Percentiles rank a stretch among this genome's conserved stretches.
Evolutionary conservation across 208 protist species (phyloP).

Genomic region (Blastocrithidia nonstop): DNA sequence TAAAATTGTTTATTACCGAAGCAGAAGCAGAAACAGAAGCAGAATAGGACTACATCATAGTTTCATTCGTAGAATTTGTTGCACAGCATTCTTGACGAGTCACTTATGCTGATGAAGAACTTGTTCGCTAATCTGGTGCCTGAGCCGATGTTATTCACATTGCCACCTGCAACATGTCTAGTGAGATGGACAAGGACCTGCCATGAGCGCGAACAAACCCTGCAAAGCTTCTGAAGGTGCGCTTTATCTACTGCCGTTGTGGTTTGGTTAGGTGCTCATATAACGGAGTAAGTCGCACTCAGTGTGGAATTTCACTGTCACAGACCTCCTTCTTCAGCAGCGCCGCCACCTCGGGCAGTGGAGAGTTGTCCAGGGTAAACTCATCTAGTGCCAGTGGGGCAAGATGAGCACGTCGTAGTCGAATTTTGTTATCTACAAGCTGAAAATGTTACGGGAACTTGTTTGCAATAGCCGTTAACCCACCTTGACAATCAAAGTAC

Average conservation of each 20-base stretch:
- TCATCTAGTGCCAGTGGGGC: conserved; percentile 65
- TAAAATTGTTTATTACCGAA: too few relatives aligned
- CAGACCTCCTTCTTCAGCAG: conserved; percentile 48
- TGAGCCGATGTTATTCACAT: conserved; percentile 51
- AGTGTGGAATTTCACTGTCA: conserved; percentile 45
- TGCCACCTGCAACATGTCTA: conserved; percentile 73
- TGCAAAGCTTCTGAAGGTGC: conserved; percentile 53
- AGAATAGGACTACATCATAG: too few relatives aligned
- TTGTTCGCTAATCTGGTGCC: too few relatives aligned
- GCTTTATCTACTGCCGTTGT: conserved; percentile 44
- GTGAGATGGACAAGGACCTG: conserved; percentile 46
- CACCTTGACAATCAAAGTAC: conserved; percentile 85
- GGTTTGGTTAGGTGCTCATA: conserved; percentile 64
- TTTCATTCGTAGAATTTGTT: too few relatives aligned
- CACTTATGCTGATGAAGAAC: neutral
- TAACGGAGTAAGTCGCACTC: conserved; percentile 63
- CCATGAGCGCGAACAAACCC: conserved; percentile 77
- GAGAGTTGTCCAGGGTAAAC: conserved; percentile 41
- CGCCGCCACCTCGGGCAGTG: conserved; percentile 43
- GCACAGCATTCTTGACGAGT: too few relatives aligned
- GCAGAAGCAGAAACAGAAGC: too few relatives aligned
- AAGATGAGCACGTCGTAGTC: conserved; percentile 46
- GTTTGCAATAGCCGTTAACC: conserved; percentile 49
- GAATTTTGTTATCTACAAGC: conserved; percentile 48
- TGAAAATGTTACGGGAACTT: conserved; percentile 81